phyloP scores from a whole-genome alignment of 331 rosid genomes.

The Malus hybrid region DNA sequence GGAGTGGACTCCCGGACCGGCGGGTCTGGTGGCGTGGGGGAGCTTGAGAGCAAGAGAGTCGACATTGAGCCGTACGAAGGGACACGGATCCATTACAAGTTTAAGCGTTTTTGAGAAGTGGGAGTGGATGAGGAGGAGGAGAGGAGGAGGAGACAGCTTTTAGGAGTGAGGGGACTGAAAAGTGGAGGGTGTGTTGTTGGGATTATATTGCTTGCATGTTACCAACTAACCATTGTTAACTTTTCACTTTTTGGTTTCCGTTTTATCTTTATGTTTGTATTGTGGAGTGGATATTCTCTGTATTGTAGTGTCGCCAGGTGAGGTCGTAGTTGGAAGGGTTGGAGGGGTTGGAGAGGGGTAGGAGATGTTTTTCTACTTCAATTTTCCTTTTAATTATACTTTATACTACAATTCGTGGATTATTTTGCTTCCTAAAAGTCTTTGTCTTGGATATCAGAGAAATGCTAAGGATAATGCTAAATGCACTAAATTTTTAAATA shows the following conservation, averaged over 20 bases:
- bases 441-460: no score
- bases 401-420: neutral
- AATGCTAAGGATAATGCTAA: no score
- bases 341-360: no score
- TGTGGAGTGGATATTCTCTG: neutral
- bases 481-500: no score
- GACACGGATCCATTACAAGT: slow-evolving; percentile 74
- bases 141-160: neutral
- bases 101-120: neutral
- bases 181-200: slow-evolving; percentile 8
- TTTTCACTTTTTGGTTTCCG: neutral
- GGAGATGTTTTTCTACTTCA: neutral
- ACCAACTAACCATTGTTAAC: slow-evolving; percentile 3
- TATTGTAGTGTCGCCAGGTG: neutral
- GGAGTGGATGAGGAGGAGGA: neutral
- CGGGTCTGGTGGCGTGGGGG: slow-evolving; percentile 43
- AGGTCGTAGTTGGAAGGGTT: neutral
- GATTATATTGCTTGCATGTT: slow-evolving; percentile 11
- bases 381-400: neutral
- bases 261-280: neutral
- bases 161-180: slow-evolving; percentile 5
- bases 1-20: slow-evolving; percentile 62
- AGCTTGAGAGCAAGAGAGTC: slow-evolving; percentile 68
- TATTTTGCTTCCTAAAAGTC: neutral
- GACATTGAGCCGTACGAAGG: slow-evolving; percentile 54